phyloP scores from a whole-genome alignment of 176 grass and related monocot genomes.

The Rhipidocladum racemiflorum region DNA sequence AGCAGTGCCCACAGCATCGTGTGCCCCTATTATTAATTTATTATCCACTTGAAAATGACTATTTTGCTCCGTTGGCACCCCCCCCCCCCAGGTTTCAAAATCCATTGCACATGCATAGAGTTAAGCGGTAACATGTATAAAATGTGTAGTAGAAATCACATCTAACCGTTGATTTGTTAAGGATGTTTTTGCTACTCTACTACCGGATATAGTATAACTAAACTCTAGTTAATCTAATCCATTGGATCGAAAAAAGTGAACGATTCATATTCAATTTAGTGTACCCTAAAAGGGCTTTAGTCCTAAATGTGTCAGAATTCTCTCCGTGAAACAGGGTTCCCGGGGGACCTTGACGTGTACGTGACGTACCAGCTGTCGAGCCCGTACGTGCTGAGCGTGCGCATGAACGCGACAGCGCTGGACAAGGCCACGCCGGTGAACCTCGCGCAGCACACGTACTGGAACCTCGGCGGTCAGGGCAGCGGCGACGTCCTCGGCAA shows the following conservation, averaged over 20 bases:
- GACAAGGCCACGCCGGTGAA: slow-evolving; percentile 87
- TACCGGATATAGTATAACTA: too few relatives aligned
- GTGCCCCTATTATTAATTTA: neutral
- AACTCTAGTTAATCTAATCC: too few relatives aligned
- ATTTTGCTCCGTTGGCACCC: neutral
- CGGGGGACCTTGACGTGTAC: slow-evolving; percentile 74
- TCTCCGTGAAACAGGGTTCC: slow-evolving; percentile 63
- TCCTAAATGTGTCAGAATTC: neutral
- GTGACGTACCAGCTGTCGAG: slow-evolving; percentile 72
- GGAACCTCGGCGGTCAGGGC: slow-evolving; percentile 67
- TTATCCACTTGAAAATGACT: neutral
- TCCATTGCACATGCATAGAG: too few relatives aligned
- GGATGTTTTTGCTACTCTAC: too few relatives aligned
- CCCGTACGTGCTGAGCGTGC: slow-evolving; percentile 57
- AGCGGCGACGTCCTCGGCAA: slow-evolving; percentile 65
- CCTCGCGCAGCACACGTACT: slow-evolving; percentile 85
- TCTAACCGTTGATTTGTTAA: too few relatives aligned
- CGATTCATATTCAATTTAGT: too few relatives aligned
- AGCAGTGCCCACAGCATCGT: neutral
- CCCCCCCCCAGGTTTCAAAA: too few relatives aligned
- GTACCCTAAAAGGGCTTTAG: too few relatives aligned
- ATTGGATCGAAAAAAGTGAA: too few relatives aligned
- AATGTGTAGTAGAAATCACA: too few relatives aligned
- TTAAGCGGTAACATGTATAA: neutral
- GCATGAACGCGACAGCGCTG: slow-evolving; percentile 62